These are phyloP conservation scores for Spatholobus suberectus DNA, from an alignment of 306 rosid genomes.

Conservation along the genomic window DNA sequence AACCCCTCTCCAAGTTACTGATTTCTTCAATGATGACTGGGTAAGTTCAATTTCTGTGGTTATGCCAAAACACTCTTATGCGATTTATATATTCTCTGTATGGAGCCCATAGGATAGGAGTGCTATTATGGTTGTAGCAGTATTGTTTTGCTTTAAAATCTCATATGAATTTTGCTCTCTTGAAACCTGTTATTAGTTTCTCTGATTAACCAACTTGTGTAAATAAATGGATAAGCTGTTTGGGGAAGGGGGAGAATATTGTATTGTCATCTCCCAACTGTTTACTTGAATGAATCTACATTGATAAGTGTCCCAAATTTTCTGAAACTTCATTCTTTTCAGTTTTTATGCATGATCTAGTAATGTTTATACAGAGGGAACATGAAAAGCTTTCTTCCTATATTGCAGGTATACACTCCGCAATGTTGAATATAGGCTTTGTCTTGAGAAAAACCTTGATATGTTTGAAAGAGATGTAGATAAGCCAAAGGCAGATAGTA, in stretches of 20 bases:
- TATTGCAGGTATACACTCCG: constrained; percentile 83
- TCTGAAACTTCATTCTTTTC: neutral
- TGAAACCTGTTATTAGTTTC: constrained; percentile 22
- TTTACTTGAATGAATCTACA: neutral
- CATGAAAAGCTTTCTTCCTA: constrained; percentile 31
- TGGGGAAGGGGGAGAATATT: constrained; percentile 10
- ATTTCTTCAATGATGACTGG: constrained; percentile 98
- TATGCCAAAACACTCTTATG: neutral
- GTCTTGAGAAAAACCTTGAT: constrained; percentile 79
- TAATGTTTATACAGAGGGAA: constrained; percentile 2
- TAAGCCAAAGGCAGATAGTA: constrained; percentile 50
- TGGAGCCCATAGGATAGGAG: neutral
- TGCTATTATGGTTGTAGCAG: neutral
- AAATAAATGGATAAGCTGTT: neutral
- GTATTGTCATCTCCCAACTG: neutral
- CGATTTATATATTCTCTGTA: neutral
- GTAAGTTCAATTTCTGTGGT: constrained; percentile 48
- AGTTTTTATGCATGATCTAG: neutral
- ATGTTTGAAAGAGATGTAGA: constrained; percentile 59
- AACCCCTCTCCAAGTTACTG: constrained; percentile 84
- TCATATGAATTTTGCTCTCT: neutral
- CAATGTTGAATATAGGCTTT: constrained; percentile 95
- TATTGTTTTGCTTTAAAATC: neutral
- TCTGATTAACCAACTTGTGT: neutral
- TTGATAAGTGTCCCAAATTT: neutral